Evolutionary conservation across 169 alveolate genomes (phyloP), one percentile per base, ranked within the genome.

Genomic region (Plasmodium blacklocki): DNA sequence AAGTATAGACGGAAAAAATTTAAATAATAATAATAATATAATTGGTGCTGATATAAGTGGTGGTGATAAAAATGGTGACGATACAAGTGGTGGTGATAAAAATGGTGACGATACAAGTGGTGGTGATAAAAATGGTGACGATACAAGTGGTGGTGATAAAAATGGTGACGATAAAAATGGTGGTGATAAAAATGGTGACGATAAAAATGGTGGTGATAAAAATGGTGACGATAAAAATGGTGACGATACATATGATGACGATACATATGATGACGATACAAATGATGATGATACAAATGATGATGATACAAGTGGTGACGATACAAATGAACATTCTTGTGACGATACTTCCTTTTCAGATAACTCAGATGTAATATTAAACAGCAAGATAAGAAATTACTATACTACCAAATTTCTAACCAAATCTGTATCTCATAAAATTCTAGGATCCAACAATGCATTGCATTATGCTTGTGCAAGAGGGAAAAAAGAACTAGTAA

Each of bases 391-490:
- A 11, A 76, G 87, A 18, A 76, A 74, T 19, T 56, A 56, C 50
- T 74, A 71, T 50, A 32, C 85, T 0, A 45, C 83, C 49, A 74
- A 74, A 19, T 29, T 90, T 47, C 72, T 96, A 26, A 71, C 95
- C 45, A 74, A 93, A 56, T 96, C 97, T 4, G 86, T 91, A 11
- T 92, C 98, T 11, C 96, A 94, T 63, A 63, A 74, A 14, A 66
- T 95, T 54, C 89, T 96, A n/a, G 96, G 97, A 11, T 59, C 95
- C 1, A 95, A 95, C 71, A 92, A 96, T 29, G 90, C 95, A 15
- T 86, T 96, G 29, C 98, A 96, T 78, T 94, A 94, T 56, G 97
- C 98, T 19, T 96, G 97, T 43, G 85, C 92, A 59, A 93, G 93
- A 47, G 98, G 98, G 19, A 96, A 96, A 76, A 68, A 74, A 12